phyloP scores from a whole-genome alignment of 2,329 filamentous ascomycete species.

The Tothia fuscella region DNA sequence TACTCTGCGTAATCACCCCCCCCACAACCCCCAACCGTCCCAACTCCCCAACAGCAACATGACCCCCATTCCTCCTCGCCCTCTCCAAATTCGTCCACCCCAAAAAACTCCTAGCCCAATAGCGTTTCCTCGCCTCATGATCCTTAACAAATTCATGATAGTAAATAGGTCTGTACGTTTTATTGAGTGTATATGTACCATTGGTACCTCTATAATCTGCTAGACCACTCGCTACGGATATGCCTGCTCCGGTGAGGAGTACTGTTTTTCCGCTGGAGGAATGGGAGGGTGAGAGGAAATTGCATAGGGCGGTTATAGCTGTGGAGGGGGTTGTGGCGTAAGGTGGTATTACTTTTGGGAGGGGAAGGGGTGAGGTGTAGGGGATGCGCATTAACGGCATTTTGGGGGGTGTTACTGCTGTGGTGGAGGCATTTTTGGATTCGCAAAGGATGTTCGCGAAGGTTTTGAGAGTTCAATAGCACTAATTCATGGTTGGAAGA shows the following conservation, averaged over 20 bases:
- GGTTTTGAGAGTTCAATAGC: neutral
- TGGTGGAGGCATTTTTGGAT: too few relatives aligned
- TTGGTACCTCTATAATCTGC: constrained; percentile 84
- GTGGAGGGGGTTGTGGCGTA: constrained; percentile 58
- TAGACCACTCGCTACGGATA: constrained; percentile 85
- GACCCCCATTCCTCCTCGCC: constrained; percentile 67
- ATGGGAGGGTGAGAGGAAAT: constrained; percentile 53
- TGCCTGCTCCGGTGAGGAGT: constrained; percentile 70
- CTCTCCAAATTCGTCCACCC: constrained; percentile 77
- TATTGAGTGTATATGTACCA: constrained; percentile 88
- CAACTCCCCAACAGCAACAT: constrained; percentile 64
- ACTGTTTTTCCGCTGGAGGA: constrained; percentile 40
- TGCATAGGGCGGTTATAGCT: constrained; percentile 62
- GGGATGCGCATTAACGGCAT: constrained; percentile 71
- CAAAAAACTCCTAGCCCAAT: constrained; percentile 91
- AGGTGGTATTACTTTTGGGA: constrained; percentile 61
- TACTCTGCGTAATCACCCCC: constrained; percentile 75
- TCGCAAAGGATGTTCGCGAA: neutral
- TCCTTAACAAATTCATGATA: constrained; percentile 74
- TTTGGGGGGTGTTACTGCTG: too few relatives aligned
- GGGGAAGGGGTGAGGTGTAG: constrained; percentile 71
- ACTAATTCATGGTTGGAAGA: too few relatives aligned
- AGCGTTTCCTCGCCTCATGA: constrained; percentile 79
- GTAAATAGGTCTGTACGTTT: constrained; percentile 82
- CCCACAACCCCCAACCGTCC: constrained; percentile 60